Evolutionary conservation across 129 eudicot genomes (phyloP), one percentile per base, ranked within the genome.

Genomic region (Flaveria bidentis): DNA sequence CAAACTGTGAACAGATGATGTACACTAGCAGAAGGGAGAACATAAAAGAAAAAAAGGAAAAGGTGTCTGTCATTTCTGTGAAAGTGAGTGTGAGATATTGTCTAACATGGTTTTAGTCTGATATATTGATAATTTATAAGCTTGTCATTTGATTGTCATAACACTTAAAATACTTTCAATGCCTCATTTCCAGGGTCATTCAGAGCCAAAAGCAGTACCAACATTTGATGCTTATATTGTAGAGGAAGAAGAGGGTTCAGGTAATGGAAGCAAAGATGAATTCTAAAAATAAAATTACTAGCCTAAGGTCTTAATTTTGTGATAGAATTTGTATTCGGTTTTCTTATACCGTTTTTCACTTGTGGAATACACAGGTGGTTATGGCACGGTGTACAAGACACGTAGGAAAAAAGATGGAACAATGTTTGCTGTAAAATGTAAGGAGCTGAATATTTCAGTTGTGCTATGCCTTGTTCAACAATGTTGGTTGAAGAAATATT

Each of bases 231-330:
- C 90, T 14, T 95, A 69, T 80, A 49, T 80, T 82, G 95, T 85
- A 47, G 92, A 91, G 79, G 90, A 89, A 77, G 92, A 91, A 86
- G 99, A 95, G 90, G 99, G 99, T 68, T 89, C 99, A 87, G 99
- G 99, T 95, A 85, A 67, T 9, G 56, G 52, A 72, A 56, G 53
- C 30, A 52, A 42, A 33, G 3, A 67, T 74, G 68, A 56, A 44
- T 57, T 25, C 51, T 20, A 46, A 56, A 7, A 66, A 44, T 15
- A 25, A 25, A 36, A 2, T 13, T 49, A 72, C 73, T 62, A 65
- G 41, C 15, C 65, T 53, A 68, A 39, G 61, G 16, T 28, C 52
- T 64, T 22, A 50, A 45, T 46, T 68, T 47, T 61, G 15, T 51
- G 61, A 16, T 23, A 58, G 69, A 62, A 10, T 28, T 58, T 46